Conservation (phyloP, 169 alveolate genomes). For the Neospora caninum region DNA sequence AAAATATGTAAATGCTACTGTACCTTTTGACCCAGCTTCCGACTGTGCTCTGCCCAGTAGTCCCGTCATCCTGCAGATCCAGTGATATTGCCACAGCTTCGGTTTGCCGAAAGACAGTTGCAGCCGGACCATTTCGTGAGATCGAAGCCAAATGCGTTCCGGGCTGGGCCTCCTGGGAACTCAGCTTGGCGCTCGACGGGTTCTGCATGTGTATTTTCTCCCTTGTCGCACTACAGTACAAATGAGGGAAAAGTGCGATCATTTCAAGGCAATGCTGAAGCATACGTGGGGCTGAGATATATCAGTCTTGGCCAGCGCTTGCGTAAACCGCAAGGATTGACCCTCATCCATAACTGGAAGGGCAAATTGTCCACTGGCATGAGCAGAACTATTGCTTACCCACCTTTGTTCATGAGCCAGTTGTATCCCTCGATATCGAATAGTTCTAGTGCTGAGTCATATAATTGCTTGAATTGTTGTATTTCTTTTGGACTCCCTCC, state of each 20-base stretch:
- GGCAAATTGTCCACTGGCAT: background rate
- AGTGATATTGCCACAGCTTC: constrained; percentile 3
- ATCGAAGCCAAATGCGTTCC: constrained; percentile 73
- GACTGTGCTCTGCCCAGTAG: constrained; percentile 69
- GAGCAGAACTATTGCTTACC: background rate
- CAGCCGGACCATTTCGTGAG: constrained; percentile 69
- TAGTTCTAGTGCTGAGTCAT: constrained; percentile 68
- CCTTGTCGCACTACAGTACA: constrained; percentile 29
- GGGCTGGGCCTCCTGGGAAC: constrained; percentile 78
- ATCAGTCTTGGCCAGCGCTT: constrained; percentile 56
- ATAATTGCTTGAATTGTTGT: constrained; percentile 55
- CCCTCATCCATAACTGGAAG: constrained; percentile 60
- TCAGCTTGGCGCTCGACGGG: constrained; percentile 31
- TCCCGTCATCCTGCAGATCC: constrained; percentile 72
- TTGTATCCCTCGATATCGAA: constrained; percentile 77
- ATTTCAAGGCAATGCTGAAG: background rate
- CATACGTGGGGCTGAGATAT: constrained; percentile 71
- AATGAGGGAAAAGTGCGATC: background rate
- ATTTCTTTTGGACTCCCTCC: constrained; percentile 44
- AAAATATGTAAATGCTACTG: background rate
- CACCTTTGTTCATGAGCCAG: constrained; percentile 71
- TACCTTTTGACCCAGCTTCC: constrained; percentile 76
- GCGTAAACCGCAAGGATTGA: constrained; percentile 58
- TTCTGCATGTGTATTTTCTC: constrained; percentile 1
- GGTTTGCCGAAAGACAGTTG: background rate